Evolutionary conservation across 495 filamentous ascomycete species (phyloP), one percentile per base, ranked within the genome.

Genomic region (Aspergillus taichungensis): DNA sequence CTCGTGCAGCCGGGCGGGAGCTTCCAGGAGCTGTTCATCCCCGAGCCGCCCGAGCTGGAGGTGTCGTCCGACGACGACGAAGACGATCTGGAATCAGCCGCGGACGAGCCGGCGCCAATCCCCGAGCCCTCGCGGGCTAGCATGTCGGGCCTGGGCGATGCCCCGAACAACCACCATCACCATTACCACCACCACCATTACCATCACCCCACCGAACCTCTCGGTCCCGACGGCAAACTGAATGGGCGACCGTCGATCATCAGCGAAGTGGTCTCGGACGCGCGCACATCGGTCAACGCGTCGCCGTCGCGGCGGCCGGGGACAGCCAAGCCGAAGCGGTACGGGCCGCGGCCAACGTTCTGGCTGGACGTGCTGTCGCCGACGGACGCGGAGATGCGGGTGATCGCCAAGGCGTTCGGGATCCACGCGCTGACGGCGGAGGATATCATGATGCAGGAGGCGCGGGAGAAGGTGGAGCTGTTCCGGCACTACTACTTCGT

Each of bases 401-500:
- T 92, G 29, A 72, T 98, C 13, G 81, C 88, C 32, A 94, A 94
- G 59, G 79, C 91, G 0, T 98, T 98, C 60, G 84, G 86, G 6
- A 94, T 98, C 40, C 92, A 98, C 63, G 88, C 91, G 3, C 67
- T 98, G 39, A 98, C 92, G 0, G 82, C 85, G 13, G 92, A 98
- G 60, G 92, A 98, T 62, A 97, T 98, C 62, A 82, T 95, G 78
- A 82, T 94, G 69, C 87, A 97, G 60, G 92, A 98, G 68, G 83
- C 87, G 37, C 87, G 92, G 8, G 92, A 98, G 56, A 98, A 98
- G 67, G 94, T 98, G 6, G 92, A 98, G 65, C 78, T 98, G 6
- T 98, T 98, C 71, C 78, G 83, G 31, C 84, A 94, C 51, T 98
- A 98, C 67, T 98, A 98, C 60, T 96, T 98, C 58, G 83, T 96